Conservation (phyloP, 805 yeast genomes). For the Tetrapisispora arboricola region DNA sequence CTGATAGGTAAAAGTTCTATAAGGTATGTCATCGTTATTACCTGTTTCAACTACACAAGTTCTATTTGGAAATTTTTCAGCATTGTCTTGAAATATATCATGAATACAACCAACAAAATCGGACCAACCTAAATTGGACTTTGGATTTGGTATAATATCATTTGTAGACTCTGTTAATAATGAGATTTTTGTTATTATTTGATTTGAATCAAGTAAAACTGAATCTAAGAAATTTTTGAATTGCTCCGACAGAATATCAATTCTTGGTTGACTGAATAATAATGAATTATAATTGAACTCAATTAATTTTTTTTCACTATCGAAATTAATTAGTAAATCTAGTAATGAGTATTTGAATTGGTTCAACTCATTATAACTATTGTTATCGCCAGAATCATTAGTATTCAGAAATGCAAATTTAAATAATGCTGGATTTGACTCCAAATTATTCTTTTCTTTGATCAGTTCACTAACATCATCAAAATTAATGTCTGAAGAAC, state of each 20-base stretch:
- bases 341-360: constrained; percentile 32
- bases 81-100: constrained; percentile 85
- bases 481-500: constrained; percentile 34
- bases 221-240: constrained; percentile 41
- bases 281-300: constrained; percentile 52
- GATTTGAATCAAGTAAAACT: constrained; percentile 30
- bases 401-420: constrained; percentile 34
- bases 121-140: constrained; percentile 77
- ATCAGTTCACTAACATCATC: constrained; percentile 46
- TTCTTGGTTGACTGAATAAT: constrained; percentile 60
- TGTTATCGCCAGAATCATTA: no score
- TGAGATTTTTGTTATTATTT: constrained; percentile 47
- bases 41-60: constrained; percentile 90
- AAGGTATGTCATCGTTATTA: constrained; percentile 39
- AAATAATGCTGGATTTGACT: constrained; percentile 53
- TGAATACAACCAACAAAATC: constrained; percentile 93
- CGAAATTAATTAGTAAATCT: constrained; percentile 35
- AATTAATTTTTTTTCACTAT: background rate
- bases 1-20: constrained; percentile 69
- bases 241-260: constrained; percentile 64
- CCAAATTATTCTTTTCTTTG: constrained; percentile 39
- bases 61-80: constrained; percentile 73
- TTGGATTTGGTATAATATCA: constrained; percentile 73
- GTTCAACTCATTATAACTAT: no score
- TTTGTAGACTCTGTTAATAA: constrained; percentile 60